Percentiles rank a stretch among this genome's conserved stretches.
Evolutionary conservation across 306 rosid species (phyloP).

Genomic region (Vicia faba): DNA sequence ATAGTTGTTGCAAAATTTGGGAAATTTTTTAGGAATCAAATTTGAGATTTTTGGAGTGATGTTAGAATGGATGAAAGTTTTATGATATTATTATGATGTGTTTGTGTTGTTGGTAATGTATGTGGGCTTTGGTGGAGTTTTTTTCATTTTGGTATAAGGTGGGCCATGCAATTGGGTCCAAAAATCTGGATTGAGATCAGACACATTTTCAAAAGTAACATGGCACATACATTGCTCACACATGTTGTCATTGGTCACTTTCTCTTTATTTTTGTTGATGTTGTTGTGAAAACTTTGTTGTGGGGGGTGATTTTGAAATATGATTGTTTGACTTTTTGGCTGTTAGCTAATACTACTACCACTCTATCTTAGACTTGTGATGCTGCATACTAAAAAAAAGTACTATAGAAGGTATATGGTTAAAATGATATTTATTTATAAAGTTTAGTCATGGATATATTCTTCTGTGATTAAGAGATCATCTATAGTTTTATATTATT

Average conservation of each 20-base stretch:
- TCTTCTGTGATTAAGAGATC: no score
- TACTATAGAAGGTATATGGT: background rate
- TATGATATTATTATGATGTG: conserved; percentile 1
- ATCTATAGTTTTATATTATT: no score
- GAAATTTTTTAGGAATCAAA: conserved; percentile 35
- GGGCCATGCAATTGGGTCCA: conserved; percentile 42
- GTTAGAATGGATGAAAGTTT: conserved; percentile 32
- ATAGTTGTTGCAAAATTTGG: conserved; percentile 28
- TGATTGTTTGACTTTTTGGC: conserved; percentile 46
- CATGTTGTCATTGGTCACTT: conserved; percentile 45
- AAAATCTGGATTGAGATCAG: conserved; percentile 39
- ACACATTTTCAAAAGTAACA: conserved; percentile 38
- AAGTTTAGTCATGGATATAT: no score
- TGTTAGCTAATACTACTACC: conserved; percentile 29
- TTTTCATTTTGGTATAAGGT: conserved; percentile 32
- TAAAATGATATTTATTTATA: no score
- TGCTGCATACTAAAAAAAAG: background rate
- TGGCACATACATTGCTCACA: conserved; percentile 34
- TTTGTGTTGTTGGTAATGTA: conserved; percentile 23
- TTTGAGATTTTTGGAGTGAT: conserved; percentile 16
- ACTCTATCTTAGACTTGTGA: conserved; percentile 32
- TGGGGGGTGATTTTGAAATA: conserved; percentile 33
- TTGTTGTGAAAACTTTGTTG: conserved; percentile 29
- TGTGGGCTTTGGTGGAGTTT: conserved; percentile 41
- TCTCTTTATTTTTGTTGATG: conserved; percentile 19